Evolutionary conservation across 768 basidiomycete genomes (phyloP).

Genomic region (Obba rivulosa): DNA sequence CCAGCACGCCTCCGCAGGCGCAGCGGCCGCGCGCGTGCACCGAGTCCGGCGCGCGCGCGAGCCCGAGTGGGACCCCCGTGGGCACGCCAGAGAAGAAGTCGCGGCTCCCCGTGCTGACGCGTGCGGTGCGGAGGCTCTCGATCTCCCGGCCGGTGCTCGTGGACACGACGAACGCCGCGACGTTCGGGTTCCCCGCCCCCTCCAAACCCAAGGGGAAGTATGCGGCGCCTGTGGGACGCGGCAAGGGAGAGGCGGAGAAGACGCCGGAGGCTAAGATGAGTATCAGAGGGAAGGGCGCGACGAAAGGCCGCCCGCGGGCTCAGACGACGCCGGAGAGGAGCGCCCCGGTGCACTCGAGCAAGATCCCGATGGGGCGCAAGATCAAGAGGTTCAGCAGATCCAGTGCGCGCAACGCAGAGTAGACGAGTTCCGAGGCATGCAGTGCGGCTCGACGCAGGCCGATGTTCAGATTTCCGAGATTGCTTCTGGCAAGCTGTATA

Average conservation of each 20-base stretch:
- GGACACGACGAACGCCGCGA: conserved; percentile 18
- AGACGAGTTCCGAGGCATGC: no score
- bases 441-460: no score
- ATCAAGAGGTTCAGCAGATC: not conserved
- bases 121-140: conserved; percentile 18
- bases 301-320: not conserved
- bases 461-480: no score
- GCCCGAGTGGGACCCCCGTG: conserved; percentile 5
- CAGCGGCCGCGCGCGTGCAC: not conserved
- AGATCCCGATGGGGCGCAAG: conserved; percentile 12
- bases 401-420: no score
- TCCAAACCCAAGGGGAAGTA: not conserved
- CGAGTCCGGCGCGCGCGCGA: not conserved
- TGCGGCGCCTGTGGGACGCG: not conserved
- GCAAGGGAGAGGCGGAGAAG: not conserved
- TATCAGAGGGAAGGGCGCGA: not conserved
- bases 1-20: not conserved
- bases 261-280: not conserved
- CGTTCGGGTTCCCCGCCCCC: conserved; percentile 1
- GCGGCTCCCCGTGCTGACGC: conserved; percentile 18
- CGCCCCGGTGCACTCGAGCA: conserved; percentile 6
- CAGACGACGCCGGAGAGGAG: not conserved
- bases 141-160: conserved; percentile 18
- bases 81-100: conserved; percentile 12
- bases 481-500: no score